A percentile compares a stretch with the other conserved stretches of the same genome.
phyloP scores from a whole-genome alignment of 2,329 filamentous ascomycete species.

The Aspergillus alliaceus region DNA sequence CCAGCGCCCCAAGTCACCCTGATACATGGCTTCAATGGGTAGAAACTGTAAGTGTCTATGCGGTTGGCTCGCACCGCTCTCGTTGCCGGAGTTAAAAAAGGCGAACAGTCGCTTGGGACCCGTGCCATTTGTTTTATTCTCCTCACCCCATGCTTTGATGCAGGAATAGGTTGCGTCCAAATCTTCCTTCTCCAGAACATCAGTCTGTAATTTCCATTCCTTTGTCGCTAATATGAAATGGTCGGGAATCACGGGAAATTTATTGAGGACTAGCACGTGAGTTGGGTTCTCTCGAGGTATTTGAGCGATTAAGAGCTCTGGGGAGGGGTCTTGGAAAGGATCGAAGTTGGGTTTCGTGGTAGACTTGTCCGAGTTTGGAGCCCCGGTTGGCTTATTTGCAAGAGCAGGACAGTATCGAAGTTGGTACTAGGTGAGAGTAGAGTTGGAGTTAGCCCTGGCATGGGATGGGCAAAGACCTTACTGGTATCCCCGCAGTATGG shows the following conservation, averaged over 20 bases:
- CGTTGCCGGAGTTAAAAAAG: slow-evolving; percentile 51
- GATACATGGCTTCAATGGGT: slow-evolving; percentile 46
- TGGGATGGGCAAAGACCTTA: slow-evolving; percentile 15
- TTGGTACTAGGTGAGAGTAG: slow-evolving; percentile 39
- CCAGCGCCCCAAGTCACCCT: slow-evolving; percentile 43
- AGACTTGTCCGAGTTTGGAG: slow-evolving; percentile 21
- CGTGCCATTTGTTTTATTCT: slow-evolving; percentile 2
- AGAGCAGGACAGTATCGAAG: slow-evolving; percentile 51
- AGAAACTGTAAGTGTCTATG: slow-evolving; percentile 51
- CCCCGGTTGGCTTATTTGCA: slow-evolving; percentile 42
- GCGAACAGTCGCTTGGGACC: slow-evolving; percentile 40
- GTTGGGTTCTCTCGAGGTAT: slow-evolving; percentile 36
- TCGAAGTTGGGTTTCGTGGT: slow-evolving; percentile 35
- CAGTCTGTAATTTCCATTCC: slow-evolving; percentile 43
- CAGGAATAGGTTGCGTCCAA: slow-evolving; percentile 43
- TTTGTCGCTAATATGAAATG: slow-evolving; percentile 53
- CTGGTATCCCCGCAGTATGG: slow-evolving; percentile 33
- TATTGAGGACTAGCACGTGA: slow-evolving; percentile 48
- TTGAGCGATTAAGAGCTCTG: slow-evolving; percentile 43
- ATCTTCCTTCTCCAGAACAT: slow-evolving; percentile 45
- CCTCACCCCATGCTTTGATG: slow-evolving; percentile 40
- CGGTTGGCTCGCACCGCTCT: slow-evolving; percentile 50
- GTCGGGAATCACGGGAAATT: slow-evolving; percentile 50
- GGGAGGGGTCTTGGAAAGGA: slow-evolving; percentile 46
- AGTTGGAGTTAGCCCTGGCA: not conserved